Evolutionary conservation across 257 asterid genomes (phyloP).

Genomic region (Eucommia ulmoides): DNA sequence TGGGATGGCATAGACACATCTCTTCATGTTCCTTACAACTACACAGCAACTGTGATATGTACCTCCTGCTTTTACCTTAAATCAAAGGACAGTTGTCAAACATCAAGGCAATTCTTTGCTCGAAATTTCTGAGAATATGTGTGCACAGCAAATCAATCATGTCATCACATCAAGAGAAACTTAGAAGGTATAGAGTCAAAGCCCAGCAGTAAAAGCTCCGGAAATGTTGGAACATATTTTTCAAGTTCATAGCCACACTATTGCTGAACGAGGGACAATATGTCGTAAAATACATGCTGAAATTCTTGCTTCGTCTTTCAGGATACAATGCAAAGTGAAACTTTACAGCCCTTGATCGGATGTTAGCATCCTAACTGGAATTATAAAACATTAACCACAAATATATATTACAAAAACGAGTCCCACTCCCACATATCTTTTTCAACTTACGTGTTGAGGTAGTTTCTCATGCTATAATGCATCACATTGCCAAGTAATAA

Average conservation of each 20-base stretch:
- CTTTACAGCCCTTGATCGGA: no score
- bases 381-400: no score
- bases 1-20: conserved; percentile 89
- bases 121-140: background rate
- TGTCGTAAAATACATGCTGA: background rate
- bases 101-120: background rate
- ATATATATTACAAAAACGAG: no score
- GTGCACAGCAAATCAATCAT: background rate
- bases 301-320: background rate
- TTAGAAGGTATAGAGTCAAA: background rate
- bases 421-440: no score
- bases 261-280: background rate
- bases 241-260: background rate
- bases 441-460: no score
- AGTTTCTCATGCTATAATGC: no score
- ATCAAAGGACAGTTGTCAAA: conserved; percentile 17
- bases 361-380: no score
- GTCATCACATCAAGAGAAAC: background rate
- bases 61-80: conserved; percentile 66
- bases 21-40: conserved; percentile 69
- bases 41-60: conserved; percentile 86
- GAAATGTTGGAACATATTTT: background rate
- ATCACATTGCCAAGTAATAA: no score
- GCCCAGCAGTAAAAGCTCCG: background rate
- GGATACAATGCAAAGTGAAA: no score